phyloP scores from a whole-genome alignment of 208 protist species.

The Leishmania tarentolae region DNA sequence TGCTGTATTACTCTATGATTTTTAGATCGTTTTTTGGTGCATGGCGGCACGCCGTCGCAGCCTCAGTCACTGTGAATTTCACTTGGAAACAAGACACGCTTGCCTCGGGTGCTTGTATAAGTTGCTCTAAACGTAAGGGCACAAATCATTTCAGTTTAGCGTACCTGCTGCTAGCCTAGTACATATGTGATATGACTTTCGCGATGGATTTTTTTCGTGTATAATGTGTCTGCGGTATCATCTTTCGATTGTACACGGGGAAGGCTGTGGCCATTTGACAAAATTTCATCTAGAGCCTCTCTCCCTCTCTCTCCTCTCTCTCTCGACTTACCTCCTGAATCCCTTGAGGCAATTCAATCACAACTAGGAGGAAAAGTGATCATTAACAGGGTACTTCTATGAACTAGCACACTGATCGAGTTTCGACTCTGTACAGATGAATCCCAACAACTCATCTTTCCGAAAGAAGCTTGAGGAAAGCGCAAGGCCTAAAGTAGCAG shows the following conservation, averaged over 20 bases:
- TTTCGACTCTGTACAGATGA: conserved; percentile 4
- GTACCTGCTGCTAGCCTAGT: too few relatives aligned
- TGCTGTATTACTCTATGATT: not conserved
- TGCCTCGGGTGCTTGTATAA: not conserved
- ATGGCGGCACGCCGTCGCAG: not conserved
- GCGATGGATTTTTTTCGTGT: not conserved
- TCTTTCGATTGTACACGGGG: not conserved
- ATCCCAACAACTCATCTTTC: conserved; percentile 24
- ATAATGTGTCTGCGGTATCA: not conserved
- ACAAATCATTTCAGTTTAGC: not conserved
- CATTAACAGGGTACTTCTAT: not conserved
- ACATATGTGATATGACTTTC: too few relatives aligned
- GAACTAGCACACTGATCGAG: not conserved
- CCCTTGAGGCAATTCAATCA: not conserved
- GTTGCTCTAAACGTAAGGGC: not conserved
- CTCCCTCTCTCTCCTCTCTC: not conserved
- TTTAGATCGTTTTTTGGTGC: not conserved
- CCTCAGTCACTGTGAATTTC: not conserved
- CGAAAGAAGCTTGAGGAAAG: conserved; percentile 55
- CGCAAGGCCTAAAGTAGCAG: conserved; percentile 40
- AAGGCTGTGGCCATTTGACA: too few relatives aligned
- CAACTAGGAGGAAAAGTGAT: not conserved
- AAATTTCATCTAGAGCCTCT: not conserved
- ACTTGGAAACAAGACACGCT: not conserved
- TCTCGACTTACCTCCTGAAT: not conserved